Evolutionary conservation across 2,329 filamentous ascomycete species (phyloP), one percentile per base, ranked within the genome.

Genomic region (Neofusicoccum umdonicola): DNA sequence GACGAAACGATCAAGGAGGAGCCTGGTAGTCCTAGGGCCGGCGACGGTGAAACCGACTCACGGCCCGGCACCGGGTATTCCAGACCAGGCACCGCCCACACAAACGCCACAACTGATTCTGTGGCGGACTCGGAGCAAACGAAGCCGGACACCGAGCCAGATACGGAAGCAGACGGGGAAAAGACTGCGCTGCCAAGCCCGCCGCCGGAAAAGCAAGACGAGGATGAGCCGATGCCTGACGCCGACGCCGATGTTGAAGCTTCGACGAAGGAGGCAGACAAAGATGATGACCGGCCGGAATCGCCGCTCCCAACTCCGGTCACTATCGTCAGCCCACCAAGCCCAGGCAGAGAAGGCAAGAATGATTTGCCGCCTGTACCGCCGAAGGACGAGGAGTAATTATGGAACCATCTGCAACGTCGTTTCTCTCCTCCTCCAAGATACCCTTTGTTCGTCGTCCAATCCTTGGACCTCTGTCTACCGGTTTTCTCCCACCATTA

Each of bases 291-390:
- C 41, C 22, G 62, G 17, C 62, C 62, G 17, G 48, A 64, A 34
- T 64, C 62, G 9, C 62, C 62, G 17, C 51, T 64, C n/a, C 62
- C 62, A 1, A 77, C 75, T 11, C 76, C 76, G 0, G 72, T 74
- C 8, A 78, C 74, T 1, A 71, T 78, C 19, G 73, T 78, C 2
- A 71, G 71, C 67, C 76, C 76, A 35, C 76, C 76, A 15, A 77
- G 75, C 67, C 76, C 76, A 15, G 37, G 64, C 56, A 60, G 44
- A 15, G 56, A 45, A 17, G 52, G 44, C 5, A 47, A 47, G 42
- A 45, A 47, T 5, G 42, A 60, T 15, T 4, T 45, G 44, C 41
- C 41, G 42, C 7, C 56, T 17, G 56, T 37, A 37, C 17, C 56
- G 27, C 13, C 12, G 3, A 56, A 56, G 51, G 50, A 57, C 31